Conservation (phyloP, 768 basidiomycete species). For the Mycena rebaudengoi region DNA sequence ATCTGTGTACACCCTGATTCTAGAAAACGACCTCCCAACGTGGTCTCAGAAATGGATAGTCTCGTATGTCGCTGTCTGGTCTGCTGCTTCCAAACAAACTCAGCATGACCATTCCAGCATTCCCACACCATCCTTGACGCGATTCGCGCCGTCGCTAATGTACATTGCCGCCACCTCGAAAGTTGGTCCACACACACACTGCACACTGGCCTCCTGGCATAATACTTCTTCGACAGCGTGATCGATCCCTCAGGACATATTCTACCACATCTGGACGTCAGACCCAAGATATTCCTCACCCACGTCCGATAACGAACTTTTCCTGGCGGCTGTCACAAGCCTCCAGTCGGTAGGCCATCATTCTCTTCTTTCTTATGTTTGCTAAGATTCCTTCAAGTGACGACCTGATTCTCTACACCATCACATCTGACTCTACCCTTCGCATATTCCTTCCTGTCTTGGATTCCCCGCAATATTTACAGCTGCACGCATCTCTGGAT, state of each 20-base stretch:
- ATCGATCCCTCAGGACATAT: slow-evolving; percentile 68
- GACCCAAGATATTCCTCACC: slow-evolving; percentile 75
- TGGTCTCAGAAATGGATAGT: slow-evolving; percentile 85
- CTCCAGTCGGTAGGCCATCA: slow-evolving; percentile 67
- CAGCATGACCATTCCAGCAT: slow-evolving; percentile 45
- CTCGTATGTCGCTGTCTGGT: slow-evolving; percentile 51
- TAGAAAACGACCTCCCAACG: slow-evolving; percentile 84
- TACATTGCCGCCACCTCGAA: slow-evolving; percentile 72
- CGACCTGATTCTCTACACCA: slow-evolving; percentile 82
- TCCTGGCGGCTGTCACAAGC: slow-evolving; percentile 77
- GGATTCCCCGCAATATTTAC: slow-evolving; percentile 84
- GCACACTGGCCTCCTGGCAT: slow-evolving; percentile 5
- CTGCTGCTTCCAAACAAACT: not conserved
- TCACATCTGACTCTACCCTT: slow-evolving; percentile 82
- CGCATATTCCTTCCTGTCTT: slow-evolving; percentile 90
- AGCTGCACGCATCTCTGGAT: slow-evolving; percentile 85
- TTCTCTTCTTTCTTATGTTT: not conserved
- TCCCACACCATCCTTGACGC: slow-evolving; percentile 57
- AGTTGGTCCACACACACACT: slow-evolving; percentile 47
- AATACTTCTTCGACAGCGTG: slow-evolving; percentile 51
- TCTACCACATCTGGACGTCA: slow-evolving; percentile 76
- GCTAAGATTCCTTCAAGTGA: slow-evolving; percentile 51
- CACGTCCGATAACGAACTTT: slow-evolving; percentile 74
- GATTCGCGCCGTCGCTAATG: slow-evolving; percentile 80
- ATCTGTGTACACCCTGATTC: slow-evolving; percentile 78